Conservation (phyloP, 495 filamentous ascomycete genomes). For the Penicillium egyptiacum region DNA sequence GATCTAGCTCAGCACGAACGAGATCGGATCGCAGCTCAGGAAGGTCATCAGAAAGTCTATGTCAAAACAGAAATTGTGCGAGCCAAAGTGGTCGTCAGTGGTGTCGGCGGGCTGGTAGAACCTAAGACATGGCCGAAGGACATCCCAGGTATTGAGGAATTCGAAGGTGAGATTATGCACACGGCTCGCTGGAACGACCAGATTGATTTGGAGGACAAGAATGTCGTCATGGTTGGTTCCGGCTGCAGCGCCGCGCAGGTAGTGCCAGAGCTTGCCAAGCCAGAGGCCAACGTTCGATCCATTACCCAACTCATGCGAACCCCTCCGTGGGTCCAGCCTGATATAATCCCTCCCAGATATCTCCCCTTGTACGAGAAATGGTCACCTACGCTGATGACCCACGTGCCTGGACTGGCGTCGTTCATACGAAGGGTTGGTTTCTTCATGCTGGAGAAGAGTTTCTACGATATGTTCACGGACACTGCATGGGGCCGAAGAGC, state of each 20-base stretch:
- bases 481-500: conserved; percentile 30
- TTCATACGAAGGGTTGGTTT: conserved; percentile 39
- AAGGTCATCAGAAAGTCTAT: conserved; percentile 41
- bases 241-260: conserved; percentile 58
- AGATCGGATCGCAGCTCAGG: conserved; percentile 25
- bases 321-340: conserved; percentile 58
- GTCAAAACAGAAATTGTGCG: conserved; percentile 46
- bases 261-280: conserved; percentile 38
- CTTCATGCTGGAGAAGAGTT: conserved; percentile 36
- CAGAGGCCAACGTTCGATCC: conserved; percentile 51
- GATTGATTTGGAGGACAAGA: conserved; percentile 49
- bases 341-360: conserved; percentile 14
- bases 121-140: conserved; percentile 50
- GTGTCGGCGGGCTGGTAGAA: conserved; percentile 56
- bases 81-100: conserved; percentile 58
- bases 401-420: conserved; percentile 46
- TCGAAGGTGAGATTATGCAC: conserved; percentile 57
- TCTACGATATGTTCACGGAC: conserved; percentile 35
- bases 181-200: conserved; percentile 56
- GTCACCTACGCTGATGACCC: conserved; percentile 37
- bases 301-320: conserved; percentile 63
- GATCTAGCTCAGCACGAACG: conserved; percentile 41
- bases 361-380: conserved; percentile 42
- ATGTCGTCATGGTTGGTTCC: conserved; percentile 61
- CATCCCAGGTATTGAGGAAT: conserved; percentile 54